Percentiles rank a stretch among this genome's conserved stretches.
These are phyloP conservation scores for Rhizopus delemar DNA, from an alignment of 371 early-diverging fungal genomes.

Conservation along the genomic window DNA sequence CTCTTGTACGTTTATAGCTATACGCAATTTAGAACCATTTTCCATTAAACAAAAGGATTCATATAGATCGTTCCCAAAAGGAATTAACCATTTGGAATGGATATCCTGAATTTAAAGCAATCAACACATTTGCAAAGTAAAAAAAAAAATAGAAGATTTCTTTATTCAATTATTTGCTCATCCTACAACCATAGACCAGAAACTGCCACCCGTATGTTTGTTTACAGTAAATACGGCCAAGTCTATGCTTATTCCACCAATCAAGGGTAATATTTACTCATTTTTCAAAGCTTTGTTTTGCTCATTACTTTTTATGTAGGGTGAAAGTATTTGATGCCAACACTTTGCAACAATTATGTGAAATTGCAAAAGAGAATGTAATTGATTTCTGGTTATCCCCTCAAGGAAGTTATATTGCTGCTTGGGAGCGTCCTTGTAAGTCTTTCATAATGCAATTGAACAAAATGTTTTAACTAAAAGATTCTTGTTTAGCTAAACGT, in stretches of 20 bases:
- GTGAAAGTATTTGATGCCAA: slow-evolving; percentile 76
- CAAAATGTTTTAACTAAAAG: not conserved
- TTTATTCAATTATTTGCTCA: not conserved
- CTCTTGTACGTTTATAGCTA: slow-evolving; percentile 47
- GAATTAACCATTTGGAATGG: slow-evolving; percentile 67
- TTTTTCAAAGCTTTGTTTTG: not conserved
- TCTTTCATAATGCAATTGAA: not conserved
- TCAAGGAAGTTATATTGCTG: slow-evolving; percentile 82
- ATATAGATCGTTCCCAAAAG: slow-evolving; percentile 64
- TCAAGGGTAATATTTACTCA: slow-evolving; percentile 51
- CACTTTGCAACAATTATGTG: slow-evolving; percentile 61
- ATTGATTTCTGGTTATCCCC: slow-evolving; percentile 92
- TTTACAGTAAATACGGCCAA: slow-evolving; percentile 83
- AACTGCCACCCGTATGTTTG: slow-evolving; percentile 66
- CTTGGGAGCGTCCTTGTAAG: slow-evolving; percentile 85
- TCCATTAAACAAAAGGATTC: not conserved
- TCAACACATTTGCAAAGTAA: slow-evolving; percentile 56
- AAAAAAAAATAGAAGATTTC: slow-evolving; percentile 1
- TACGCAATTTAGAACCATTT: not conserved
- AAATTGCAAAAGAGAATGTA: slow-evolving; percentile 67
- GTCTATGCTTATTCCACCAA: slow-evolving; percentile 76
- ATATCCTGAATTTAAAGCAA: slow-evolving; percentile 55
- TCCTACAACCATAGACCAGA: slow-evolving; percentile 47
- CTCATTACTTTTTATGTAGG: slow-evolving; percentile 32
- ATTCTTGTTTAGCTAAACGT: slow-evolving; percentile 57